A percentile compares a stretch with the other conserved stretches of the same genome.
phyloP scores from a whole-genome alignment of 176 grass and related monocot species.

The Alloteropsis semialata region DNA sequence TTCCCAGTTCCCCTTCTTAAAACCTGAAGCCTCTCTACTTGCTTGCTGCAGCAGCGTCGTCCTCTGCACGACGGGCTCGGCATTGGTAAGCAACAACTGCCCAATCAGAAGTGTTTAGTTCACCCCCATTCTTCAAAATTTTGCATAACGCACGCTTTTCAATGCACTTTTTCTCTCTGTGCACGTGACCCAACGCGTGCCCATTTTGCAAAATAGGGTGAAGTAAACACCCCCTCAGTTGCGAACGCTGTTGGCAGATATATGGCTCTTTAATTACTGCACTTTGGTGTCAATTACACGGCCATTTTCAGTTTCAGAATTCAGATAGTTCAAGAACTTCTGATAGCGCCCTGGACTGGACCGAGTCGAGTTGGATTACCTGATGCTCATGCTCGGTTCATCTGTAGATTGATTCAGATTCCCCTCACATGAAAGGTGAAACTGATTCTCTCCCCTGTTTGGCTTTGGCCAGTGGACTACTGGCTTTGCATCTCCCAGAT shows the following conservation, averaged over 20 bases:
- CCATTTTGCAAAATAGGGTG: too few species aligned
- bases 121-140: too few species aligned
- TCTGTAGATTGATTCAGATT: neutral
- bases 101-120: too few species aligned
- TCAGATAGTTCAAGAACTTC: neutral
- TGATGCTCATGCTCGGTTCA: neutral
- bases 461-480: neutral
- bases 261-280: too few species aligned
- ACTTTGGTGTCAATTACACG: neutral
- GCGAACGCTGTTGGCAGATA: too few species aligned
- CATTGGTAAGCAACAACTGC: neutral
- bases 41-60: neutral
- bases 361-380: neutral
- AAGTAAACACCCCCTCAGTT: too few species aligned
- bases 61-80: neutral
- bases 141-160: too few species aligned
- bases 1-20: neutral
- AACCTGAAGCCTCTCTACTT: neutral
- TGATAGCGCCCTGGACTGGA: neutral
- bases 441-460: neutral
- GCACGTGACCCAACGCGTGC: too few species aligned
- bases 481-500: neutral
- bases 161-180: too few species aligned
- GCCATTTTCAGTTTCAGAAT: conserved; percentile 7
- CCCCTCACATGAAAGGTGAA: neutral